These are phyloP conservation scores for Alternaria sp. DNA, from an alignment of 2,329 filamentous ascomycete genomes.

Conservation along the genomic window DNA sequence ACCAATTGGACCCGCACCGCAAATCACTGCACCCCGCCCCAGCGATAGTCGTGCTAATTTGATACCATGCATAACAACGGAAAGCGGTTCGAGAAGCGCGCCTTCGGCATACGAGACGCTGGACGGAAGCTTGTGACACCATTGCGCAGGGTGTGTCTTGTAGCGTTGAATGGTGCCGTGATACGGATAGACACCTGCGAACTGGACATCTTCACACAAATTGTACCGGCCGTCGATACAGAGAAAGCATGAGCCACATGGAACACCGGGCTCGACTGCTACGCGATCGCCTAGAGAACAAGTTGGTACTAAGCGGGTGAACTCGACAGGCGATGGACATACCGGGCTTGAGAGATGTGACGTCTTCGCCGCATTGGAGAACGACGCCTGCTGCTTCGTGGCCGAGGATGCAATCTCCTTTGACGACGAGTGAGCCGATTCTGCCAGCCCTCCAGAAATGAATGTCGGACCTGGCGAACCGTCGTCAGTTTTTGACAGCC, in stretches of 20 bases:
- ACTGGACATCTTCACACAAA: conserved; percentile 68
- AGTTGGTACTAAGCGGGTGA: background rate
- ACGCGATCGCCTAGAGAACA: conserved; percentile 65
- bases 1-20: conserved; percentile 69
- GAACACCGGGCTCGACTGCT: conserved; percentile 71
- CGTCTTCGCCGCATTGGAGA: conserved; percentile 64
- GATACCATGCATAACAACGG: conserved; percentile 70
- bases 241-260: conserved; percentile 68
- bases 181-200: conserved; percentile 69
- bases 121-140: conserved; percentile 61
- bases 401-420: conserved; percentile 70
- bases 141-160: conserved; percentile 68
- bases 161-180: conserved; percentile 68
- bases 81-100: conserved; percentile 70
- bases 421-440: conserved; percentile 69
- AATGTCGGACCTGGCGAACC: conserved; percentile 64
- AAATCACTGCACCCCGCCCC: conserved; percentile 65
- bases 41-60: conserved; percentile 62
- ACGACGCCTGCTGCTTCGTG: conserved; percentile 71
- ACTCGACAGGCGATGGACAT: conserved; percentile 3
- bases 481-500: conserved; percentile 5
- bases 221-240: conserved; percentile 70
- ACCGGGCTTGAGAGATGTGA: conserved; percentile 61
- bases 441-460: conserved; percentile 73
- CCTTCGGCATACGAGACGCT: conserved; percentile 66